Evolutionary conservation across 169 alveolate species (phyloP), one percentile per base, ranked within the genome.

Genomic region (Hepatocystis sp.): DNA sequence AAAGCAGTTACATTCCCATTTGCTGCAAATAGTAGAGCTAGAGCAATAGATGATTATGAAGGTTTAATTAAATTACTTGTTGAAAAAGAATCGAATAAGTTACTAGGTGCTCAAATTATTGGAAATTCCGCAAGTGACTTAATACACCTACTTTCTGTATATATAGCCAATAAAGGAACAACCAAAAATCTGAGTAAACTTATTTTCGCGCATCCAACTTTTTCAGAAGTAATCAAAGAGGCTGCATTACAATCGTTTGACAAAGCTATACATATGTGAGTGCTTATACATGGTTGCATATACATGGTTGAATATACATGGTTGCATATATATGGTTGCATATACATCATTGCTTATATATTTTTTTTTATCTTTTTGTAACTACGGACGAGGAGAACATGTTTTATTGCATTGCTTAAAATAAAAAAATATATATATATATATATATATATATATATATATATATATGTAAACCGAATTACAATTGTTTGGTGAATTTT

Each of bases 131-230:
- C 99, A 2, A 97, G 99, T 53, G 99, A 98, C 89, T 92, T 98
- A 93, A 96, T 98, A 56, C 98, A 96, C 39, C 98, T 97, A 68
- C 95, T 97, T 27, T 97, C 96, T 4, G 88, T 97, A 36, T 99
- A 97, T 53, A 93, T 97, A 90, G 97, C 95, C 84, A 97, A 97
- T 84, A 99, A 99, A 28, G 98, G 99, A 2, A 88, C 99, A 15
- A 90, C 98, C 47, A 99, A 97, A 84, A 99, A 97, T 85, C 91
- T 98, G 32, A 98, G 98, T 21, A 93, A 98, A 67, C 96, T 98
- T 67, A 96, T 99, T 91, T 98, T 96, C 91, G 99, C 99, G 27
- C 99, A 98, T 85, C 99, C 99, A 32, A 98, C 99, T 40, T 93
- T 98, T 32, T 95, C 99, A 2, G 99, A 98, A 91, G 99, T 98